Conservation (phyloP, 2,329 filamentous ascomycete species). For the Neoarthrinium moseri region DNA sequence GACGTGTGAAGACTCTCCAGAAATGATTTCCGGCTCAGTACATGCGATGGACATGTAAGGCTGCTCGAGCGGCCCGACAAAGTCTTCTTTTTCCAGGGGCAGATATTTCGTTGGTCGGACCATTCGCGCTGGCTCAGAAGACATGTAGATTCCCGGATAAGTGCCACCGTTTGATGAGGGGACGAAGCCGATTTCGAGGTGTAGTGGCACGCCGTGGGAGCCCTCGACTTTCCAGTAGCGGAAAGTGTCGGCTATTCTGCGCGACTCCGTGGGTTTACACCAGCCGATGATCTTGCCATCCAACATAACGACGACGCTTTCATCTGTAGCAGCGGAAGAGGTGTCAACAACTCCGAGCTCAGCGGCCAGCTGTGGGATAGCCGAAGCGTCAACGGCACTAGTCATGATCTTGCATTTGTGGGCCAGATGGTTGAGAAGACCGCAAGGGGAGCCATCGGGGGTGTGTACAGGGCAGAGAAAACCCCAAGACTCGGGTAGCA, state of each 20-base stretch:
- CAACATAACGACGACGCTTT: conserved; percentile 85
- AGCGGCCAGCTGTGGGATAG: conserved; percentile 69
- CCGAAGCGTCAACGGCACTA: conserved; percentile 68
- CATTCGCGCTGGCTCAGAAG: conserved; percentile 83
- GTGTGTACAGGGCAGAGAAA: conserved; percentile 98
- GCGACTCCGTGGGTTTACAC: conserved; percentile 81
- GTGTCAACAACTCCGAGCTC: conserved; percentile 76
- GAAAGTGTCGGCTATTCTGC: conserved; percentile 79
- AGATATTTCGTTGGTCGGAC: conserved; percentile 90
- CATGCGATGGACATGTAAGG: conserved; percentile 98
- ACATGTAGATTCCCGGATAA: conserved; percentile 94
- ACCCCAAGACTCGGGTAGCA: conserved; percentile 95
- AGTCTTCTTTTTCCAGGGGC: conserved; percentile 80
- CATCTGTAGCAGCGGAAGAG: conserved; percentile 75
- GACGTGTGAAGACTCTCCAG: conserved; percentile 89
- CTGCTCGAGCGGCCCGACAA: conserved; percentile 90
- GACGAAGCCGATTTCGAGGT: conserved; percentile 90
- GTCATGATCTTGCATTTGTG: conserved; percentile 94
- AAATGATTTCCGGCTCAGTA: conserved; percentile 80
- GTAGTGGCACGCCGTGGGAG: conserved; percentile 72
- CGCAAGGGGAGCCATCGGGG: conserved; percentile 92
- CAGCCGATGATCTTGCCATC: conserved; percentile 89
- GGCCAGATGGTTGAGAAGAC: conserved; percentile 89
- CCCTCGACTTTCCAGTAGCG: conserved; percentile 96
- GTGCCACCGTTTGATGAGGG: conserved; percentile 88